phyloP scores from a whole-genome alignment of 2,329 filamentous ascomycete genomes.

The Stenocarpella maydis region DNA sequence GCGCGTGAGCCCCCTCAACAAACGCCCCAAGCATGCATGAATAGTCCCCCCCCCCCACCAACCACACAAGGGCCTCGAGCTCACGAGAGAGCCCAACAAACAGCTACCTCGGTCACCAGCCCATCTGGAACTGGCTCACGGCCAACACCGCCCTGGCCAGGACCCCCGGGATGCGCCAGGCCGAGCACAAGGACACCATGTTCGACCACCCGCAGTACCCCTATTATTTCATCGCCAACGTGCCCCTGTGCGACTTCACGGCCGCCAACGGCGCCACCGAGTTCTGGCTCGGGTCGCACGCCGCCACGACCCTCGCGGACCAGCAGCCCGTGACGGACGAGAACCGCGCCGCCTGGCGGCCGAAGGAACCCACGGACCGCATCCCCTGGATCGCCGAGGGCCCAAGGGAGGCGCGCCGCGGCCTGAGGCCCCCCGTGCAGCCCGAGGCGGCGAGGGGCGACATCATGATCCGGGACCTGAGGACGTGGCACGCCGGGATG shows the following conservation, averaged over 20 bases:
- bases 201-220: conserved; percentile 48
- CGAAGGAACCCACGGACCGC: conserved; percentile 21
- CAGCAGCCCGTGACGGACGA: conserved; percentile 42
- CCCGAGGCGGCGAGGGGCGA: conserved; percentile 40
- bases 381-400: conserved; percentile 35
- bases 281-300: conserved; percentile 52
- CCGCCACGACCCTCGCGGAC: conserved; percentile 43
- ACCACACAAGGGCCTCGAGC: neutral
- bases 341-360: conserved; percentile 8
- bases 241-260: conserved; percentile 48
- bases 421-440: conserved; percentile 42
- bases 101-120: conserved; percentile 50
- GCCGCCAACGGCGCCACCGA: conserved; percentile 48
- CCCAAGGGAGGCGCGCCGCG: conserved; percentile 38
- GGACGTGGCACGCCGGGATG: conserved; percentile 46
- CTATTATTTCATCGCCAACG: conserved; percentile 50
- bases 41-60: too few relatives aligned
- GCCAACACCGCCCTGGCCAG: conserved; percentile 49
- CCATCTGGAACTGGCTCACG: conserved; percentile 51
- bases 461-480: conserved; percentile 43
- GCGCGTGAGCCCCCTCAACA: conserved; percentile 42
- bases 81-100: neutral
- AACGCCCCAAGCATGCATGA: neutral
- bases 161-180: conserved; percentile 48
- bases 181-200: conserved; percentile 49